A percentile compares a stretch with the other conserved stretches of the same genome.
These are phyloP conservation scores for Monosporascus sp. DNA, from an alignment of 2,329 filamentous ascomycete genomes.

Conservation along the genomic window DNA sequence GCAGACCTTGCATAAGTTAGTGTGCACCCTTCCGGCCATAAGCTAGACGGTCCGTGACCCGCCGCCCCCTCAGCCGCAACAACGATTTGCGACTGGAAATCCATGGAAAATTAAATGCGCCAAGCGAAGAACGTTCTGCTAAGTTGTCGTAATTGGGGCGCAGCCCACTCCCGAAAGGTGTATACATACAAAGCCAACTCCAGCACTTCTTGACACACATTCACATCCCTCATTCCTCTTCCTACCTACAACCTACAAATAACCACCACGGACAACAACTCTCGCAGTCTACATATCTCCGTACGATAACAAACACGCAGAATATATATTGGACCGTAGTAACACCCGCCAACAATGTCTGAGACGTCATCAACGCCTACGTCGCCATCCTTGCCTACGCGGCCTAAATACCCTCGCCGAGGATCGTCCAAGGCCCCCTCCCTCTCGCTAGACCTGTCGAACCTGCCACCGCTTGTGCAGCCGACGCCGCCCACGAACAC, in stretches of 20 bases:
- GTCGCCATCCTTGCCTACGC: conserved; percentile 23
- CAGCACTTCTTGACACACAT: background rate
- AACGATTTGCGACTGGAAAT: too few relatives aligned
- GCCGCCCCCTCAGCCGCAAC: too few relatives aligned
- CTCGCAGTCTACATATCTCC: background rate
- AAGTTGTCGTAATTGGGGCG: background rate
- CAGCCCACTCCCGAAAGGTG: background rate
- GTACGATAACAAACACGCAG: background rate
- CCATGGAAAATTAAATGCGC: too few relatives aligned
- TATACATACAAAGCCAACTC: background rate
- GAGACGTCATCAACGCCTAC: conserved; percentile 20
- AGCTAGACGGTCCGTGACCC: too few relatives aligned
- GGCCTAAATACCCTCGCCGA: conserved; percentile 27
- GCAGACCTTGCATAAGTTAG: too few relatives aligned
- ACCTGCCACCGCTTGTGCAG: conserved; percentile 61
- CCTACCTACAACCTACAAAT: background rate
- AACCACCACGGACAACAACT: background rate
- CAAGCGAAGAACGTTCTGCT: too few relatives aligned
- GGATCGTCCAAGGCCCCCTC: conserved; percentile 39
- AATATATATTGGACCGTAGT: background rate
- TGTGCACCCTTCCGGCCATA: too few relatives aligned
- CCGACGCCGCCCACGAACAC: conserved; percentile 79
- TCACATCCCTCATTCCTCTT: background rate
- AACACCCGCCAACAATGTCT: conserved; percentile 19
- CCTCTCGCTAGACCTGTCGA: conserved; percentile 69